These are phyloP conservation scores for Flaveria linearis DNA, from an alignment of 129 eudicot species.

Conservation along the genomic window DNA sequence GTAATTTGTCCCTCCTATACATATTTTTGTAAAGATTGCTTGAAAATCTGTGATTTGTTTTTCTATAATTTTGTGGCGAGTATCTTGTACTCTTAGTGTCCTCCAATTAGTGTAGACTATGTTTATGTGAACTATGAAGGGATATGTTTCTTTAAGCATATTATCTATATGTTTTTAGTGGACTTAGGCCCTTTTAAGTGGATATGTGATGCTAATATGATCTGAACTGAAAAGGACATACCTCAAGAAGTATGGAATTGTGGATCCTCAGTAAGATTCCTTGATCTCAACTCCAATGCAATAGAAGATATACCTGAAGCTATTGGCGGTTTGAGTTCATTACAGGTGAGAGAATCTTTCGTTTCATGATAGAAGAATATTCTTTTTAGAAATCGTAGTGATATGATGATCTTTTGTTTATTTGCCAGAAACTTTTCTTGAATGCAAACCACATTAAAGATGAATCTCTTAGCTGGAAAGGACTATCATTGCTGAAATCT, in stretches of 20 bases:
- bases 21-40: not conserved
- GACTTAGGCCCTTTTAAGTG: not conserved
- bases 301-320: conserved; percentile 59
- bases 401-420: conserved; percentile 5
- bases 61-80: not conserved
- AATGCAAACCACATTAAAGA: conserved; percentile 60
- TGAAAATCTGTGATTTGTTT: not conserved
- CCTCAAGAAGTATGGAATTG: conserved; percentile 83
- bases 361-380: not conserved
- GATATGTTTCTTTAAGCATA: not conserved
- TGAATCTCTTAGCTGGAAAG: conserved; percentile 79
- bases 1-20: not conserved
- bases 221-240: conserved; percentile 50
- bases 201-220: conserved; percentile 22
- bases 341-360: conserved; percentile 55
- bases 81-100: not conserved
- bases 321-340: conserved; percentile 53
- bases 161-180: not conserved
- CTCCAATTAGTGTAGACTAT: not conserved
- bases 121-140: not conserved
- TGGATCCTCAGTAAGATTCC: conserved; percentile 79
- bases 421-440: conserved; percentile 69
- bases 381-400: not conserved
- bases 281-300: conserved; percentile 71
- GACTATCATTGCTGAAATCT: conserved; percentile 53